phyloP scores from a whole-genome alignment of 1,284 basidiomycete species.

The Ganoderma leucocontextum region DNA sequence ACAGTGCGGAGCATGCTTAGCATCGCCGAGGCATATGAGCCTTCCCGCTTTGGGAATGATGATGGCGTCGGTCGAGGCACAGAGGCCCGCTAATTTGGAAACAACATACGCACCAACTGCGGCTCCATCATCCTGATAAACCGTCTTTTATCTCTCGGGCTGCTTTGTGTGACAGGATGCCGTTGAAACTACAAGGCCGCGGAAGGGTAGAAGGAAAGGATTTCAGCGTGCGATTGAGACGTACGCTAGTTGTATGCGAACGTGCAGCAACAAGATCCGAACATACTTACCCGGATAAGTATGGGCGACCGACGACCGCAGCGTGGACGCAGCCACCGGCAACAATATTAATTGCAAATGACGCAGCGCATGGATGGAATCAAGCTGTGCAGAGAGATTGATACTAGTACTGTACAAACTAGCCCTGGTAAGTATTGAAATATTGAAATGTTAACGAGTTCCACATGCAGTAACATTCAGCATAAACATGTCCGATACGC shows the following conservation, averaged over 20 bases:
- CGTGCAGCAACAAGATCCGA: background rate
- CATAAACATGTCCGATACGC: background rate
- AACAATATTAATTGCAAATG: background rate
- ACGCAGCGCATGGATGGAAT: background rate
- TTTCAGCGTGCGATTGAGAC: background rate
- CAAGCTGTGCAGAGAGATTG: background rate
- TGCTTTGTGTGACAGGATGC: background rate
- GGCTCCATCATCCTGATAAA: slow-evolving; percentile 3
- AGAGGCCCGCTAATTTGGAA: slow-evolving; percentile 22
- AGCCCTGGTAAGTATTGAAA: background rate
- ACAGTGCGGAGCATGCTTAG: slow-evolving; percentile 1
- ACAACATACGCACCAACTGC: slow-evolving; percentile 7
- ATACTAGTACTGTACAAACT: background rate
- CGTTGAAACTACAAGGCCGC: background rate
- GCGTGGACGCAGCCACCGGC: too few species aligned
- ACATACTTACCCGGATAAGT: background rate
- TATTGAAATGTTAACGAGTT: background rate
- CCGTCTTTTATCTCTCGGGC: background rate
- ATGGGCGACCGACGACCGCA: background rate
- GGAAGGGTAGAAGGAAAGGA: background rate
- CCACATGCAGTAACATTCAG: background rate
- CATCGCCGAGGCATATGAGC: slow-evolving; percentile 10
- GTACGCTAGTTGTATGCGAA: background rate
- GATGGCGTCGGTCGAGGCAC: slow-evolving; percentile 29
- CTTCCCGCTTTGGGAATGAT: slow-evolving; percentile 29